A percentile compares a stretch with the other conserved stretches of the same genome.
phyloP scores from a whole-genome alignment of 176 grass and related monocot species.

The Oryza glumipatula region DNA sequence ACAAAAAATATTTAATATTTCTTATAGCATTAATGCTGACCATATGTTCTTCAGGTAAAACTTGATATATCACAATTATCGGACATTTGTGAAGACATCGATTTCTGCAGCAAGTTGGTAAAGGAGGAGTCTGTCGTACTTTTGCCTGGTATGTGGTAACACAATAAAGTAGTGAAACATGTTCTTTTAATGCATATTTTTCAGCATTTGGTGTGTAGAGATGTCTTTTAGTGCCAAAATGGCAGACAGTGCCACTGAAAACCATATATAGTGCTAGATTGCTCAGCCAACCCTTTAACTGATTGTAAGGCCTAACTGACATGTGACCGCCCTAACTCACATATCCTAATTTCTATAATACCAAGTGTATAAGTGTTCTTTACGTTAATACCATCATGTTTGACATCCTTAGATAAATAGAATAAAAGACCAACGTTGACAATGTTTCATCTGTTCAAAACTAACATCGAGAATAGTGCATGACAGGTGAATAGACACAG shows the following conservation, averaged over 20 bases:
- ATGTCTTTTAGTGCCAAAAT: background rate
- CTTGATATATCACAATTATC: conserved; percentile 43
- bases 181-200: background rate
- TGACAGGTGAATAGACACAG: too few species aligned
- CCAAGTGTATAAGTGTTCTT: too few species aligned
- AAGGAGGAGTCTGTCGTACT: conserved; percentile 62
- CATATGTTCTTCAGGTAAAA: conserved; percentile 51
- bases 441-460: too few species aligned
- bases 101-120: conserved; percentile 58
- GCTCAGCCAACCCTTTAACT: background rate
- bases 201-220: background rate
- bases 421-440: too few species aligned
- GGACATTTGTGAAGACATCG: conserved; percentile 48
- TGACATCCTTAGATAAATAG: too few species aligned
- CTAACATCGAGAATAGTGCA: too few species aligned
- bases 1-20: background rate
- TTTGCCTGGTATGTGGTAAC: conserved; percentile 42
- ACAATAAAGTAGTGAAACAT: background rate
- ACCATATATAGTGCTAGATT: background rate
- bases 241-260: background rate
- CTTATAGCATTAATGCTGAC: conserved; percentile 11
- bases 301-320: background rate
- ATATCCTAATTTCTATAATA: background rate
- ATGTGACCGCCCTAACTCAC: background rate
- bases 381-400: too few species aligned